Evolutionary conservation across 176 grass and related monocot genomes (phyloP).

Genomic region (Miscanthus lutarioriparius): DNA sequence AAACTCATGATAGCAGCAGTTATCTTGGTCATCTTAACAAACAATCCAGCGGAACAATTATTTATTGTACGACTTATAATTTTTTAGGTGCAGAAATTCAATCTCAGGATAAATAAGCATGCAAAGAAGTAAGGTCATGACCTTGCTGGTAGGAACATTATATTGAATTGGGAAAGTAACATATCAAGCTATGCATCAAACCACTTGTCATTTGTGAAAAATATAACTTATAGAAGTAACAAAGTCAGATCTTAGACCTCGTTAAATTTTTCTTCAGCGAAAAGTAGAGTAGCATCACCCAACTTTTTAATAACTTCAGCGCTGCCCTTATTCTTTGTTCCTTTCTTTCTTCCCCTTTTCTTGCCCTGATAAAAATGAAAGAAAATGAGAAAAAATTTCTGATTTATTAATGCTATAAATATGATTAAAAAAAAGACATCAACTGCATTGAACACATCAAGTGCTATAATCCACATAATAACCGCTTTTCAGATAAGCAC

Average conservation of each 20-base stretch:
- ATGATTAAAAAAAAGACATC: neutral
- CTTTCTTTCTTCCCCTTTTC: slow-evolving; percentile 70
- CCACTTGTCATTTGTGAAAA: neutral
- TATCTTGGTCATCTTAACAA: neutral
- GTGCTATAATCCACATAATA: neutral
- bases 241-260: slow-evolving; percentile 49
- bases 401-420: slow-evolving; percentile 3
- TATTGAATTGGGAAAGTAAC: neutral
- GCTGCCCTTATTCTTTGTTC: slow-evolving; percentile 60
- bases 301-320: slow-evolving; percentile 74
- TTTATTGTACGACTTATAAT: neutral
- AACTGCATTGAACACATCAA: neutral
- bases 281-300: slow-evolving; percentile 77
- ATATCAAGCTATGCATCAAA: neutral
- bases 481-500: neutral
- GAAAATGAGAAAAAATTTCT: neutral
- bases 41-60: slow-evolving; percentile 3
- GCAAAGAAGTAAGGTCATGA: slow-evolving; percentile 10
- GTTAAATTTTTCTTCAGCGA: slow-evolving; percentile 64
- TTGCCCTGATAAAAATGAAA: slow-evolving; percentile 48
- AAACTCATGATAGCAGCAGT: neutral
- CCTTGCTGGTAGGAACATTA: neutral
- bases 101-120: neutral
- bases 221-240: neutral
- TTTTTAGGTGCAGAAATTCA: neutral